Evolutionary conservation across 306 rosid species (phyloP).

Genomic region (Aeschynomene evenia): DNA sequence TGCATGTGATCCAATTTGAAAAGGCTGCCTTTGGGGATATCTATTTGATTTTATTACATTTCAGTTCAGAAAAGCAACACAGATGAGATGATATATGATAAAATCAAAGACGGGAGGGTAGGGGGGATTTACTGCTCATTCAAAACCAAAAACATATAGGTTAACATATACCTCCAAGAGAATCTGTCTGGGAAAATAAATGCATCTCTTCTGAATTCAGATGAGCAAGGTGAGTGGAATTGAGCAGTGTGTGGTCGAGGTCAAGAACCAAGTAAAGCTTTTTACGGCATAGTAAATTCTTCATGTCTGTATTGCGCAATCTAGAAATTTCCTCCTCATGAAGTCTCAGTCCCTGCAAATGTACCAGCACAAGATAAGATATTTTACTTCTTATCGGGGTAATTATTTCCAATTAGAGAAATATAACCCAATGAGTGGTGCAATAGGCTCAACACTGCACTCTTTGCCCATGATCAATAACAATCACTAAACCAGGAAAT

Average conservation of each 20-base stretch:
- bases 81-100: neutral
- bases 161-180: slow-evolving; percentile 54
- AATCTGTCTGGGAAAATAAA: slow-evolving; percentile 56
- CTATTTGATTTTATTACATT: slow-evolving; percentile 37
- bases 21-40: slow-evolving; percentile 71
- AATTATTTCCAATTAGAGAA: neutral
- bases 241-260: slow-evolving; percentile 82
- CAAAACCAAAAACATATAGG: slow-evolving; percentile 26
- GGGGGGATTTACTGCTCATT: neutral
- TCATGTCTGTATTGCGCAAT: slow-evolving; percentile 65
- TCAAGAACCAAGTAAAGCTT: slow-evolving; percentile 87
- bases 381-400: neutral
- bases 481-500: slow-evolving; percentile 9
- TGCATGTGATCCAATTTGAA: slow-evolving; percentile 59
- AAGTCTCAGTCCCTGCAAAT: slow-evolving; percentile 74
- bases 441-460: slow-evolving; percentile 12
- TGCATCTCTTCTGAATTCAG: slow-evolving; percentile 63
- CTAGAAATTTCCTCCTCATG: slow-evolving; percentile 70
- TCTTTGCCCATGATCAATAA: neutral
- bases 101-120: neutral
- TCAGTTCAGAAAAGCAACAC: slow-evolving; percentile 2
- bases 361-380: neutral
- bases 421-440: neutral
- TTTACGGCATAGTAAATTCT: slow-evolving; percentile 48
- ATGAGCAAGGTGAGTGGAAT: slow-evolving; percentile 60